phyloP scores from a whole-genome alignment of 2,329 filamentous ascomycete genomes.

The Beauveria australis region DNA sequence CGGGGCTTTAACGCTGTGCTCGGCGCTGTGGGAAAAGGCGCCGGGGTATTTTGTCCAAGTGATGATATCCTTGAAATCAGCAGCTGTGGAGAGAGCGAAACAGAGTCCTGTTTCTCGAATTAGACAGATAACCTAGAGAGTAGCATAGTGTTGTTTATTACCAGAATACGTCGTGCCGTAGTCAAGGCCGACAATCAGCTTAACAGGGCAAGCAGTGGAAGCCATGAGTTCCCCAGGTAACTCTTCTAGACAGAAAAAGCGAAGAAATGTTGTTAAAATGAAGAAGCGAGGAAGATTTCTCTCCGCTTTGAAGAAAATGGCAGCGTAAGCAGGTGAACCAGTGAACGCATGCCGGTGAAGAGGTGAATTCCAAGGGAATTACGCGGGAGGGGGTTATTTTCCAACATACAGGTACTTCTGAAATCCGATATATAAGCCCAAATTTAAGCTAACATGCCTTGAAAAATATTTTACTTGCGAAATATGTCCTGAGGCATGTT shows the following conservation, averaged over 20 bases:
- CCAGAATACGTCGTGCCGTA: constrained; percentile 17
- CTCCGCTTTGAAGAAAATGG: no score
- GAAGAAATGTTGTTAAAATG: no score
- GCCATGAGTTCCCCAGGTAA: not conserved
- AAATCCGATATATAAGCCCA: no score
- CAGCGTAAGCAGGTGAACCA: no score
- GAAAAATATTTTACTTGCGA: no score
- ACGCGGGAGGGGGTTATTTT: no score
- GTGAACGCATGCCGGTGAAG: no score
- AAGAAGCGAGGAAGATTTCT: no score
- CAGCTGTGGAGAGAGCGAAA: constrained; percentile 14
- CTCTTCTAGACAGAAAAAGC: not conserved
- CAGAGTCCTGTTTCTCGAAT: constrained; percentile 4
- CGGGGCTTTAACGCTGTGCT: constrained; percentile 16
- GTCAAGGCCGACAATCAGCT: constrained; percentile 11
- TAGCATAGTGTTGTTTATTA: not conserved
- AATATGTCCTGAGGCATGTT: no score
- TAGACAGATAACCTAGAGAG: not conserved
- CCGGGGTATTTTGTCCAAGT: constrained; percentile 16
- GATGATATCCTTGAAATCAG: constrained; percentile 14
- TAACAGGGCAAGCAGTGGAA: not conserved
- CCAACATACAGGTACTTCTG: no score
- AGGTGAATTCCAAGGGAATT: no score
- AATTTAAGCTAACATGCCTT: no score
- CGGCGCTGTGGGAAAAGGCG: constrained; percentile 10